Evolutionary conservation across 2,329 filamentous ascomycete genomes (phyloP), one percentile per base, ranked within the genome.

Genomic region (Ophiostoma piceae): DNA sequence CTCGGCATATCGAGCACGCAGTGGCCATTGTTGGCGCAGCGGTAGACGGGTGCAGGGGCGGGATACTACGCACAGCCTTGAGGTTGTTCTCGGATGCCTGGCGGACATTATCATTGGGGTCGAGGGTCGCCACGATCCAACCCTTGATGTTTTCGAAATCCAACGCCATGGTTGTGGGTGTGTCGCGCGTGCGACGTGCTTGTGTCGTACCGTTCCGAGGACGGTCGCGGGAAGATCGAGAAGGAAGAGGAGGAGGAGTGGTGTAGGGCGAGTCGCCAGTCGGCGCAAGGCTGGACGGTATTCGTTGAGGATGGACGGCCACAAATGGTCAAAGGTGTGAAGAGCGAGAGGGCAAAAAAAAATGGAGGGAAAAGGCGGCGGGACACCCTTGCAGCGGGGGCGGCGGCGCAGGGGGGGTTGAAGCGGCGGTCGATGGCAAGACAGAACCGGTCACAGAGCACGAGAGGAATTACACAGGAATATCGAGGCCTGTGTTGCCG

Each of bases 21-120:
- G 43, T 19, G 16, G 39, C 43, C 43, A 47, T 47, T 47, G 43
- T 47, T 47, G 43, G 43, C 16, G 19, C 19, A 47, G 16, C 43
- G 67, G 66, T 57, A 26, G 57, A 32, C n/a, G 22, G 51, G 67
- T 26, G 22, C n/a, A 2, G 16, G 22, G 7, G 16, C 26, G 32
- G 35, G 14, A 64, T 41, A 26, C 51, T 19, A 70, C 88, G 79
- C 84, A 94, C 92, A 84, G 89, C 85, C 84, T 93, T 94, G 76
- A 95, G 85, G 80, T 94, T 90, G 75, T 90, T 82, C 83, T 95
- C 92, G 78, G 91, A 90, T 79, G 88, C 85, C 78, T 90, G 87
- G 80, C 92, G 87, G 79, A 87, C 87, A 22, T 43, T 62, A 47
- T 66, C 72, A 69, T 72, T 72, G 16, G 72, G 43, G 57, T 73